Evolutionary conservation across 345 rosid species (phyloP), one percentile per base, ranked within the genome.

Genomic region (Toxicodendron radicans): DNA sequence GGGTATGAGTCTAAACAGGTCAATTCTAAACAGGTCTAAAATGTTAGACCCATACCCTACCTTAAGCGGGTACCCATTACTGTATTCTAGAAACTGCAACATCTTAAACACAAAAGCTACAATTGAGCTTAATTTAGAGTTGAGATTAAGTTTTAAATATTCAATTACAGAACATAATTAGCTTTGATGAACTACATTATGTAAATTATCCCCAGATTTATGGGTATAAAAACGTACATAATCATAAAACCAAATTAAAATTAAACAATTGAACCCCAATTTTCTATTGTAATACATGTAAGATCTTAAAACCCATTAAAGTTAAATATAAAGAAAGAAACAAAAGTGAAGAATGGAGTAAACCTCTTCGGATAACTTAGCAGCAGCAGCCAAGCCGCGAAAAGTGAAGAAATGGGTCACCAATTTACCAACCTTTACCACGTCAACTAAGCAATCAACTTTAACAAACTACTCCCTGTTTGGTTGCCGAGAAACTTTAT

Each of bases 321-420:
- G 10, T 66, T 52, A 63, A 14, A 32, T 20, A 14, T 30, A 49
- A 58, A 58, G 43, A 38, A 14, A 49, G 66, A 66, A 46, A 93
- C 98, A 27, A 27, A 27, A 27, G 14, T 4, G 66, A 20, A 66
- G 7, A 66, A 58, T 12, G 75, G 70, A 64, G 27, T 79, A 68
- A 46, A 93, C 99, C 96, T 93, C 99, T 79, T 93, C 93, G 11
- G 99, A 93, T 73, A 95, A 75, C 87, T 95, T 95, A 60, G 98
- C 95, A 74, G 98, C 98, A 21, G 95, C 97, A 80, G 96, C 96
- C 87, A 95, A 80, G 1, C 96, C 99, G 83, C 66, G 33, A 63
- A 79, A 75, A 77, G 16, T 3, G 2, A 11, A 14, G 52, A 35
- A 73, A 52, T 52, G 68, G 68, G 49, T 49, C 75, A 62, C n/a